Evolutionary conservation across 257 asterid genomes (phyloP), one percentile per base, ranked within the genome.

Genomic region (Forsythia viridissima): DNA sequence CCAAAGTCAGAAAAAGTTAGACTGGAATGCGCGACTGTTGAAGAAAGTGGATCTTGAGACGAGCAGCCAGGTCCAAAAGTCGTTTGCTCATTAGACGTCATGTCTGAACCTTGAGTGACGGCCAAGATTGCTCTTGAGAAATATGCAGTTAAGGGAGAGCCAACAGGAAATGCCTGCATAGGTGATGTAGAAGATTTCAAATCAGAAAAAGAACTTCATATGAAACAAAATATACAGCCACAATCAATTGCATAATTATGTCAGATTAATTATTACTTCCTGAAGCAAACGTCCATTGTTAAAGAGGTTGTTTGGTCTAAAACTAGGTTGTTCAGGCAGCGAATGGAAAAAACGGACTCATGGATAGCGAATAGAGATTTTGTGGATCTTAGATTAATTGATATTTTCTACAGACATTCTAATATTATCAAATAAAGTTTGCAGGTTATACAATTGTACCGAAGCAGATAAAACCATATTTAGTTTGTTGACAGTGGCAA

Each of bases 41-140:
- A 68, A 39, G 79, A 46, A 36, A 40, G 7, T 46, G 85, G 73
- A 5, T 81, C 74, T 21, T 76, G 71, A 52, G 86, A 76, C 8
- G 77, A 68, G 59, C 57, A 79, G 63, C 42, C 39, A 52, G 79
- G 70, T 12, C 87, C 85, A 10, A 87, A 77, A 77, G 84, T 78
- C 7, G 1, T 84, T n/a, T 69, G 70, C 77, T 86, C 84, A 21
- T 80, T 82, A 5, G n/a, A 74, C 44, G 52, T 39, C 88, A 87
- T 77, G 69, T 80, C 73, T 66, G 61, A 40, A 38, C 80, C 71
- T 76, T 84, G 85, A 3, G 88, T 86, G 13, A 87, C 87, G 0
- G 0, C 76, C 38, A 89, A 70, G 43, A 87, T 86, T 69, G 90
- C 90, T 80, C 84, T 87, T 18, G 93, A 89, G 46, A 87, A 86